Evolutionary conservation across 2,329 filamentous ascomycete genomes (phyloP).

Genomic region (Trichoderma atrobrunneum): DNA sequence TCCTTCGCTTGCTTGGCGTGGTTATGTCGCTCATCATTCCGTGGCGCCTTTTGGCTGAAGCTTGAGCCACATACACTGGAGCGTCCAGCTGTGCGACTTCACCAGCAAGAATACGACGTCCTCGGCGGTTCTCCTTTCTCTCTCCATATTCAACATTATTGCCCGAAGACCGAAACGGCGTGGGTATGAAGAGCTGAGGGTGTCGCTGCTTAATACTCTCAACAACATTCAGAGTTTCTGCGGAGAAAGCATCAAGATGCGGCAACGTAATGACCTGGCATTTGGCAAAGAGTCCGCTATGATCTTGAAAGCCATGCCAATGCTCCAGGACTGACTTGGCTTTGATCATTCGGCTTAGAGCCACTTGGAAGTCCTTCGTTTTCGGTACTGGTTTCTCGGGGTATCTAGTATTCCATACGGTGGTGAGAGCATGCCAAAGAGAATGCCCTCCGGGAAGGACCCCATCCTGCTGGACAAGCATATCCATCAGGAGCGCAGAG

Average conservation of each 20-base stretch:
- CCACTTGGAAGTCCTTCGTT: slow-evolving; percentile 38
- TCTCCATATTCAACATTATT: neutral
- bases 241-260: slow-evolving; percentile 41
- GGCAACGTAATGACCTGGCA: slow-evolving; percentile 45
- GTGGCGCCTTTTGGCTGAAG: slow-evolving; percentile 33
- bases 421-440: slow-evolving; percentile 47
- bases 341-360: slow-evolving; percentile 39
- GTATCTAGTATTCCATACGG: slow-evolving; percentile 45
- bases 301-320: slow-evolving; percentile 44
- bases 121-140: slow-evolving; percentile 27
- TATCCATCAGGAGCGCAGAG: slow-evolving; percentile 28
- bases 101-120: slow-evolving; percentile 38
- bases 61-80: slow-evolving; percentile 47
- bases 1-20: slow-evolving; percentile 21
- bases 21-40: slow-evolving; percentile 26
- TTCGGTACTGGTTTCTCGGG: slow-evolving; percentile 40
- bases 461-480: slow-evolving; percentile 37
- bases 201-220: slow-evolving; percentile 47
- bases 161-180: slow-evolving; percentile 22
- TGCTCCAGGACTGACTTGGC: slow-evolving; percentile 38
- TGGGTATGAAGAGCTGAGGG: slow-evolving; percentile 35
- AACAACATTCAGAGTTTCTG: slow-evolving; percentile 43
- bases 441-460: slow-evolving; percentile 51
- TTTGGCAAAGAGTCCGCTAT: slow-evolving; percentile 42
- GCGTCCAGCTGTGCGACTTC: slow-evolving; percentile 50